Evolutionary conservation across 2,329 filamentous ascomycete species (phyloP), one percentile per base, ranked within the genome.

Genomic region (Aureobasidium namibiae): DNA sequence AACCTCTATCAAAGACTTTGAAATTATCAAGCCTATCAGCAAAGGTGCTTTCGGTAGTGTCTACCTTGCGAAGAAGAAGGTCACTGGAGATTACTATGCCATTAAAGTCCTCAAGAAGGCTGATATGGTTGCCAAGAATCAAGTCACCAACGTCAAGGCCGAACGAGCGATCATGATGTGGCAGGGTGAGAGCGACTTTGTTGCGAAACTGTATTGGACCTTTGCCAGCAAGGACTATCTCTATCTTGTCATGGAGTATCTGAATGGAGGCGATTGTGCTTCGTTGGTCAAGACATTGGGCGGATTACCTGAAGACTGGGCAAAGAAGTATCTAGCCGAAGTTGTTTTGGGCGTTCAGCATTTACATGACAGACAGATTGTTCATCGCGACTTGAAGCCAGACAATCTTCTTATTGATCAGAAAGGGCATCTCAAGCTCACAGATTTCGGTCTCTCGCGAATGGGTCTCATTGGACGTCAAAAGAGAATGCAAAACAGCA

Each of bases 91-190:
- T 68, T 99, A 99, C 73, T 99, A 92, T 72, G 94, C 94, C 10
- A 97, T 99, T 76, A 99, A 99, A 70, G 94, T 97, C 1, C 74
- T 99, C 61, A 97, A 97, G 71, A 99, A 99, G 75, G 92, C 94
- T n/a, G 94, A 99, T 78, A 99, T 99, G 94, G 90, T 99, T 63
- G 94, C 94, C 62, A 99, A 99, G 75, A 99, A 99, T 72, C 94
- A 99, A 71, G 92, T 99, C 66, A 96, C 94, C 65, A 99, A 99
- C 69, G 94, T 99, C 68, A 97, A 99, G 74, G 94, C 95, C 9
- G 94, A 99, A 74, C 84, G 94, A 65, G 95, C 95, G 23, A 99
- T 99, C 70, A 97, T 99, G 94, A 99, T 99, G 94, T 97, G 94
- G 90, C 94, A 99, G 75, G 94, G 94, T 23, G 91, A 97, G 73